These are phyloP conservation scores for Aphanomyces cochlioides DNA, from an alignment of 352 stramenopile species.

Conservation along the genomic window DNA sequence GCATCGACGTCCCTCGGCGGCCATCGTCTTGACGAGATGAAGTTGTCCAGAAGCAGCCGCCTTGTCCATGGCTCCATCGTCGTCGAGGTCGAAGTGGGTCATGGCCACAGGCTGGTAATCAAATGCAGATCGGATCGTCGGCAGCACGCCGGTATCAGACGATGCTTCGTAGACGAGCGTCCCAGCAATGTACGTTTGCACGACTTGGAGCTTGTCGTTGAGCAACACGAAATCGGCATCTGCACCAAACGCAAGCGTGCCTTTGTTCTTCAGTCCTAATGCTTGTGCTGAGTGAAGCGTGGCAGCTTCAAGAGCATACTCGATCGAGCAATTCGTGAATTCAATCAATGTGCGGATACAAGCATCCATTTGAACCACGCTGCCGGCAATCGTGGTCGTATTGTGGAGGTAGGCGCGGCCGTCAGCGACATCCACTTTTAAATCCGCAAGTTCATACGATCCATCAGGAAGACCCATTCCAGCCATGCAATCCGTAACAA, in stretches of 20 bases:
- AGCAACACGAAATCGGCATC: slow-evolving; percentile 83
- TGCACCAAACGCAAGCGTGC: slow-evolving; percentile 65
- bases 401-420: slow-evolving; percentile 50
- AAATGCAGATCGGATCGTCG: not conserved
- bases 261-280: slow-evolving; percentile 60
- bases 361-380: slow-evolving; percentile 75
- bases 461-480: slow-evolving; percentile 77
- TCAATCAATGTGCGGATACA: slow-evolving; percentile 73
- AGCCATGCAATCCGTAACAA: slow-evolving; percentile 80
- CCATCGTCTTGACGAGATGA: slow-evolving; percentile 3
- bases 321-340: slow-evolving; percentile 77
- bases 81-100: slow-evolving; percentile 19
- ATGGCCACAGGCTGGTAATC: not conserved
- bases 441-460: slow-evolving; percentile 65
- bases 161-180: slow-evolving; percentile 46
- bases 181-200: slow-evolving; percentile 72
- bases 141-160: not conserved
- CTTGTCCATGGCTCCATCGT: slow-evolving; percentile 11
- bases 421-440: slow-evolving; percentile 53
- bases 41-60: slow-evolving; percentile 6
- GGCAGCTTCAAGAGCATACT: slow-evolving; percentile 68
- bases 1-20: slow-evolving; percentile 4
- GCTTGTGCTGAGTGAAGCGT: slow-evolving; percentile 70
- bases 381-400: slow-evolving; percentile 82
- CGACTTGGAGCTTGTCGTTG: slow-evolving; percentile 60